Evolutionary conservation across 1,284 basidiomycete species (phyloP).

Genomic region (Anthracocystis setariae): DNA sequence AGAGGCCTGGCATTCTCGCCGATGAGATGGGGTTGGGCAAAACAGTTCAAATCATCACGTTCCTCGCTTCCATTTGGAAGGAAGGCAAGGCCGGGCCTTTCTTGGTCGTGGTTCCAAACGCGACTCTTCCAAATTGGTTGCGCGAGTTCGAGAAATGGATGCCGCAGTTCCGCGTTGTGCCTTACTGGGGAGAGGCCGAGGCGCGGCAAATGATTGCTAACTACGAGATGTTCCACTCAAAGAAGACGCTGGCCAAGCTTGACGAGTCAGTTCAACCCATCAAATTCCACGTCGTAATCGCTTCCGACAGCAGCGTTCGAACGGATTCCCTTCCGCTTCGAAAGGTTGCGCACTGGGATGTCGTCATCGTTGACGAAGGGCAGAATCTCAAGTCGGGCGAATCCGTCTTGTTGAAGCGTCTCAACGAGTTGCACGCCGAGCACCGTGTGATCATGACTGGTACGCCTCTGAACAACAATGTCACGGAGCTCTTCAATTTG

Average conservation of each 20-base stretch:
- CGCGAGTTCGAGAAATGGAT: slow-evolving; percentile 93
- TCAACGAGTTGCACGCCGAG: slow-evolving; percentile 80
- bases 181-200: slow-evolving; percentile 75
- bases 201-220: slow-evolving; percentile 81
- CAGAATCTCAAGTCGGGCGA: slow-evolving; percentile 76
- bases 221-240: slow-evolving; percentile 81
- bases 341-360: slow-evolving; percentile 86
- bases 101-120: slow-evolving; percentile 92
- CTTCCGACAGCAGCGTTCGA: slow-evolving; percentile 43
- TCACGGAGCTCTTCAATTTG: slow-evolving; percentile 74
- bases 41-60: slow-evolving; percentile 89
- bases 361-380: slow-evolving; percentile 90
- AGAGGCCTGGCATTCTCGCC: slow-evolving; percentile 89
- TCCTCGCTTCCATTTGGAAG: slow-evolving; percentile 78
- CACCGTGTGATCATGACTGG: slow-evolving; percentile 91
- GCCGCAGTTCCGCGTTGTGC: slow-evolving; percentile 76
- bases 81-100: slow-evolving; percentile 75
- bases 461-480: slow-evolving; percentile 96
- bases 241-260: slow-evolving; percentile 42
- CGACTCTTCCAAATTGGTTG: slow-evolving; percentile 84
- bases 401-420: slow-evolving; percentile 79
- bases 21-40: slow-evolving; percentile 95
- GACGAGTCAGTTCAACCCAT: slow-evolving; percentile 56
- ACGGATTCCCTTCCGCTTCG: slow-evolving; percentile 71
- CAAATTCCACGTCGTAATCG: slow-evolving; percentile 55